These are phyloP conservation scores for Rhodomyrtus tomentosa DNA, from an alignment of 345 rosid species.

Conservation along the genomic window DNA sequence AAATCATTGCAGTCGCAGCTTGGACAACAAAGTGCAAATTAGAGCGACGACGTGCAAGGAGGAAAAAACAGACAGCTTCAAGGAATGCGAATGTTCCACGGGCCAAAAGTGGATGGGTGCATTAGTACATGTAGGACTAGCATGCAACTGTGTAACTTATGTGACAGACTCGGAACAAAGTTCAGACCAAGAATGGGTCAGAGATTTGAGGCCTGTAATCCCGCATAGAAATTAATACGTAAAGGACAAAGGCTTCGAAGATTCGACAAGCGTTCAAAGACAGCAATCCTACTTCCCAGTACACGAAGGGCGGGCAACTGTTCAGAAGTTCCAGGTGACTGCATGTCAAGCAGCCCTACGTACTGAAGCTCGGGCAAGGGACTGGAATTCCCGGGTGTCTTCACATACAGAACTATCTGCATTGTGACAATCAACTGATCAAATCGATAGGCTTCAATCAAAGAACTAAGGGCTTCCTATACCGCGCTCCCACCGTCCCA, in stretches of 20 bases:
- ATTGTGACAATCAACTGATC: neutral
- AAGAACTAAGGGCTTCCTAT: neutral
- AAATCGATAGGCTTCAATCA: neutral
- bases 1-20: neutral
- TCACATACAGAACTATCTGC: neutral
- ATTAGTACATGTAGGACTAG: neutral
- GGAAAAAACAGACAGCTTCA: neutral
- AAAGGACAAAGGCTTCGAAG: neutral
- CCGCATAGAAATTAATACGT: neutral
- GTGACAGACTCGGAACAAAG: neutral
- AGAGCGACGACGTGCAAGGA: neutral
- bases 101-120: neutral
- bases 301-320: neutral
- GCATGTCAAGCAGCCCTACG: neutral
- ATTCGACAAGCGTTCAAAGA: neutral
- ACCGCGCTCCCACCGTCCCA: neutral
- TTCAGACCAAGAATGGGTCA: neutral
- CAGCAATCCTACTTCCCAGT: neutral
- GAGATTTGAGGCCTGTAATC: neutral
- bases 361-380: neutral
- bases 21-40: neutral
- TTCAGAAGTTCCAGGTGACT: neutral
- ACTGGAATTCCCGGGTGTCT: neutral
- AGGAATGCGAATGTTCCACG: neutral
- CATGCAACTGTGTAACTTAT: neutral